Conservation (phyloP, 2,329 filamentous ascomycete genomes). For the Cladophialophora psammophila region DNA sequence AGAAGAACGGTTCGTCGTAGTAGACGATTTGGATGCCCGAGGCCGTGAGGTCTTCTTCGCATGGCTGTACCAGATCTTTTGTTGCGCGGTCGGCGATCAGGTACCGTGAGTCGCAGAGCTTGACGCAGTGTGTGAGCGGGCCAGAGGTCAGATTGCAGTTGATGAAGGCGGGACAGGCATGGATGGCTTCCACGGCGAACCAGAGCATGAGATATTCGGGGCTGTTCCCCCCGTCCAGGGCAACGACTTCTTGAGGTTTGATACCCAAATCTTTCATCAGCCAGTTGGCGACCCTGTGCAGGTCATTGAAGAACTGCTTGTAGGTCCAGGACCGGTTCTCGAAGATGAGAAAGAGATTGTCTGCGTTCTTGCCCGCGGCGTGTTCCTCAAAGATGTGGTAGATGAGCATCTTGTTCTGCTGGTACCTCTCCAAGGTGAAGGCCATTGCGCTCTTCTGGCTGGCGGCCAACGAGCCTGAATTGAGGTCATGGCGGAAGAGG, state of each 20-base stretch:
- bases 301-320: slow-evolving; percentile 60
- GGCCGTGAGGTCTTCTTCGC: slow-evolving; percentile 62
- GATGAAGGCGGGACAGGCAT: slow-evolving; percentile 72
- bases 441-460: slow-evolving; percentile 26
- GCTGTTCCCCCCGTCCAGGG: slow-evolving; percentile 71
- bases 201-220: slow-evolving; percentile 72
- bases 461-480: slow-evolving; percentile 49
- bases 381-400: slow-evolving; percentile 74
- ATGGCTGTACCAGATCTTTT: slow-evolving; percentile 56
- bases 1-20: slow-evolving; percentile 60
- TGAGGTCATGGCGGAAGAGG: slow-evolving; percentile 70
- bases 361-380: slow-evolving; percentile 58
- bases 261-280: slow-evolving; percentile 65
- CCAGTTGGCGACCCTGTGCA: slow-evolving; percentile 68
- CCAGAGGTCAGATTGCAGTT: slow-evolving; percentile 69
- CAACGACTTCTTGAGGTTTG: slow-evolving; percentile 66
- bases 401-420: slow-evolving; percentile 63
- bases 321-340: slow-evolving; percentile 68
- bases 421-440: slow-evolving; percentile 47
- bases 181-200: slow-evolving; percentile 70
- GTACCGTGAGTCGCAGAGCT: slow-evolving; percentile 62
- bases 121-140: slow-evolving; percentile 70
- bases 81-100: slow-evolving; percentile 67
- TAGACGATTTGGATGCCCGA: slow-evolving; percentile 57
- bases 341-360: slow-evolving; percentile 72